These are phyloP conservation scores for Kluyveromyces starmeri DNA, from an alignment of 805 yeast species.

Conservation along the genomic window DNA sequence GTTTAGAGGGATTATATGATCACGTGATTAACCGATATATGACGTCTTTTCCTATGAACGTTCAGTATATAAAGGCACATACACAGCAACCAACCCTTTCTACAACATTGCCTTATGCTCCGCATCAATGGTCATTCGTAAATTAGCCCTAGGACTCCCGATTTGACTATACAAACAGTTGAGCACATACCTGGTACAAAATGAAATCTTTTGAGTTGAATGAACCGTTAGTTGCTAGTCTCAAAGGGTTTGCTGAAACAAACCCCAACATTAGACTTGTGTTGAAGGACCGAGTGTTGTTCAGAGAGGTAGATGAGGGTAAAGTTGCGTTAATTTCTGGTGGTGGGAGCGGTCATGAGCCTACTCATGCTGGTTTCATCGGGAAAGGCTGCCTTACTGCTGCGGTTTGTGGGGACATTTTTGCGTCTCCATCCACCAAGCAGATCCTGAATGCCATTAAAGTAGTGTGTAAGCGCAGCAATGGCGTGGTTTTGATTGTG, in stretches of 20 bases:
- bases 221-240: conserved; percentile 30
- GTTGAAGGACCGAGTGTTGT: conserved; percentile 32
- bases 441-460: conserved; percentile 66
- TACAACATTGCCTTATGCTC: too few species aligned
- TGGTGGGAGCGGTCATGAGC: conserved; percentile 96
- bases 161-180: too few species aligned
- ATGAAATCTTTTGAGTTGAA: conserved; percentile 33
- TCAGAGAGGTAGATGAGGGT: conserved; percentile 29
- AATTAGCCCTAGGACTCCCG: too few species aligned
- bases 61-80: too few species aligned
- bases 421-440: conserved; percentile 91
- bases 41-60: too few species aligned
- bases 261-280: conserved; percentile 32
- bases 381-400: conserved; percentile 77
- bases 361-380: conserved; percentile 85
- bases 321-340: conserved; percentile 76
- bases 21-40: too few species aligned
- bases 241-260: conserved; percentile 32
- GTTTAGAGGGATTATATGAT: too few species aligned
- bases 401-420: conserved; percentile 86
- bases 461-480: conserved; percentile 26
- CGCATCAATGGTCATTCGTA: too few species aligned
- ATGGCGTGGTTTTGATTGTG: conserved; percentile 69
- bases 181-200: too few species aligned
- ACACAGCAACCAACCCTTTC: too few species aligned